phyloP scores from a whole-genome alignment of 2,329 filamentous ascomycete genomes.

The Plectosphaerella plurivora region DNA sequence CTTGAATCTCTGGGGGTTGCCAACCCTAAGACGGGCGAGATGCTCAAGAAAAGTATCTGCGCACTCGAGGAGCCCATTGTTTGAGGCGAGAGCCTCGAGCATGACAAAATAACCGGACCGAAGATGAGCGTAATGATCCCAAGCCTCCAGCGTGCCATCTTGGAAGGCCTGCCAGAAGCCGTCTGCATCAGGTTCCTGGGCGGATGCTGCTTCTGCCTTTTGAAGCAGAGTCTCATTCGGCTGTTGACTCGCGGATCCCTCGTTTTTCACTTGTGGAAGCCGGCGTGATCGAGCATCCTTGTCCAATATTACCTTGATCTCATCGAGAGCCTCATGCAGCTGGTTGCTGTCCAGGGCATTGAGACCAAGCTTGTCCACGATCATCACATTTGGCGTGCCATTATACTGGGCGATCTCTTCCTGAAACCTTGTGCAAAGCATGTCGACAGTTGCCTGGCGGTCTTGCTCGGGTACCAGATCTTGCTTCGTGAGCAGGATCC shows the following conservation, averaged over 20 bases:
- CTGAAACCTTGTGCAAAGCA: conserved; percentile 7
- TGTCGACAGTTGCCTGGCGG: conserved; percentile 11
- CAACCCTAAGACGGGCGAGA: conserved; percentile 17
- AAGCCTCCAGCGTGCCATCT: conserved; percentile 18
- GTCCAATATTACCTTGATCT: conserved; percentile 1
- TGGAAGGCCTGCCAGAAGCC: conserved; percentile 22
- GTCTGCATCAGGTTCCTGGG: background rate
- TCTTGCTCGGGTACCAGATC: conserved; percentile 16
- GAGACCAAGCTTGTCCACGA: conserved; percentile 18
- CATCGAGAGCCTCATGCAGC: conserved; percentile 5
- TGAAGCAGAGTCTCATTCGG: background rate
- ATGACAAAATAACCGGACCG: conserved; percentile 26
- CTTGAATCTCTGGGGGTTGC: conserved; percentile 22
- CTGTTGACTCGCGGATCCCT: background rate
- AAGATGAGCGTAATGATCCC: conserved; percentile 28
- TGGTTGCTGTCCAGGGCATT: conserved; percentile 7
- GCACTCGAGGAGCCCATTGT: conserved; percentile 18
- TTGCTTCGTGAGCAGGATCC: conserved; percentile 26
- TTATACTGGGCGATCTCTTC: conserved; percentile 3
- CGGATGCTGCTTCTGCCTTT: background rate
- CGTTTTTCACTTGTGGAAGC: background rate
- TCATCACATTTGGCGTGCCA: conserved; percentile 8
- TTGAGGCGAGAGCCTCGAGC: conserved; percentile 17
- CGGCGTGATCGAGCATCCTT: background rate
- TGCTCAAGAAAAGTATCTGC: conserved; percentile 23